Percentiles rank a stretch among this genome's conserved stretches.
phyloP scores from a whole-genome alignment of 1,284 basidiomycete species.

The Mycena citricolor region DNA sequence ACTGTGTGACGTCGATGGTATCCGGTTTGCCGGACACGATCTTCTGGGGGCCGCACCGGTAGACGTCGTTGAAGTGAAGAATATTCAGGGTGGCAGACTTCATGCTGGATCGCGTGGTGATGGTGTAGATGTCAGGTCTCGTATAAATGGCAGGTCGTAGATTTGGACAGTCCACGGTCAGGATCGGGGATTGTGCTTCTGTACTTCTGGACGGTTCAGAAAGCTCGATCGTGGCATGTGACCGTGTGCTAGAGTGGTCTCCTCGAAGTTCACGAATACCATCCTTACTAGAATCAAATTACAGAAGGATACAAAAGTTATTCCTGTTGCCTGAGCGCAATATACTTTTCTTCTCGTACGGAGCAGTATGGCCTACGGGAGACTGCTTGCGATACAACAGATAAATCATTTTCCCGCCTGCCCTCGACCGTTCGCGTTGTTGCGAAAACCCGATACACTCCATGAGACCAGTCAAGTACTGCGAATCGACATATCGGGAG shows the following conservation, averaged over 20 bases:
- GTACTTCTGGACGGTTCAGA: too few relatives aligned
- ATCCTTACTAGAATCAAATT: neutral
- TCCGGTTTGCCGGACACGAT: conserved; percentile 47
- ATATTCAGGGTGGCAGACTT: conserved; percentile 29
- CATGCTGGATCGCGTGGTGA: neutral
- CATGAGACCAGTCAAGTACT: conserved; percentile 62
- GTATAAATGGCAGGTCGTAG: too few relatives aligned
- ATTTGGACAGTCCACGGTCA: too few relatives aligned
- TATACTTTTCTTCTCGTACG: conserved; percentile 57
- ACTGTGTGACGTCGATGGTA: conserved; percentile 78
- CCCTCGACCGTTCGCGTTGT: conserved; percentile 59
- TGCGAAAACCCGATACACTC: conserved; percentile 61
- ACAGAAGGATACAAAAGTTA: conserved; percentile 68
- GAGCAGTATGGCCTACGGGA: conserved; percentile 18
- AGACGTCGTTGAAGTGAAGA: conserved; percentile 75
- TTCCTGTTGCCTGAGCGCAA: conserved; percentile 71
- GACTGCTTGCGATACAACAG: conserved; percentile 54
- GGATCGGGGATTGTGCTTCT: too few relatives aligned
- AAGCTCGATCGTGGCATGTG: too few relatives aligned
- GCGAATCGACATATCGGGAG: conserved; percentile 74
- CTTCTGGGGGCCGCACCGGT: conserved; percentile 74
- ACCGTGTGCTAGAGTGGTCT: too few relatives aligned
- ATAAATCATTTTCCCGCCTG: conserved; percentile 74
- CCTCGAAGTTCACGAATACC: neutral
- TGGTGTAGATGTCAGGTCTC: too few relatives aligned